phyloP scores from a whole-genome alignment of 1,284 basidiomycete genomes.

The Exobasidium rhododendri region DNA sequence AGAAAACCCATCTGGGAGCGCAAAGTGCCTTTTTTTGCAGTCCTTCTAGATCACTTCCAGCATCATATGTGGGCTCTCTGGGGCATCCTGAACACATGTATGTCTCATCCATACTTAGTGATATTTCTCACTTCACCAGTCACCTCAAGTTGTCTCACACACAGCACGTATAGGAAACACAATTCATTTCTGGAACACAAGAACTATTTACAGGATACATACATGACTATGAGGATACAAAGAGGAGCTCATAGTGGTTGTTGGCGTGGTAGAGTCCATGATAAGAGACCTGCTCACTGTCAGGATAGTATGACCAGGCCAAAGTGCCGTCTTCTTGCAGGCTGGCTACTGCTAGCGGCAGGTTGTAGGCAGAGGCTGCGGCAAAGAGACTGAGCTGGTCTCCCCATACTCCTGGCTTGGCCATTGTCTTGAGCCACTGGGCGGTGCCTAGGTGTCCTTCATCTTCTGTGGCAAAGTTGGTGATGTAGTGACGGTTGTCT shows the following conservation, averaged over 20 bases:
- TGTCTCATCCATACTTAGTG: too few relatives aligned
- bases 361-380: neutral
- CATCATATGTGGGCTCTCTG: too few relatives aligned
- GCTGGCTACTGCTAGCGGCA: neutral
- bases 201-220: too few relatives aligned
- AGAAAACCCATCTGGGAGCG: too few relatives aligned
- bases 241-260: neutral
- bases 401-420: neutral
- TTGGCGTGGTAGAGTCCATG: neutral
- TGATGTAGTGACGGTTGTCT: neutral
- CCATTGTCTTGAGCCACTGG: neutral
- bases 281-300: neutral
- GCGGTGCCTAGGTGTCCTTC: neutral
- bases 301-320: neutral
- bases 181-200: too few relatives aligned
- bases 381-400: neutral
- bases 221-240: too few relatives aligned
- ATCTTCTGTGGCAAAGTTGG: neutral
- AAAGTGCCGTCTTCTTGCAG: neutral
- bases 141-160: too few relatives aligned
- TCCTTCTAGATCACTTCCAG: too few relatives aligned
- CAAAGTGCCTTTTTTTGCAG: too few relatives aligned
- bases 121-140: too few relatives aligned
- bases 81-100: too few relatives aligned
- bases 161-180: too few relatives aligned